Conservation (phyloP, 768 basidiomycete genomes). For the Hypholoma sublateritium region DNA sequence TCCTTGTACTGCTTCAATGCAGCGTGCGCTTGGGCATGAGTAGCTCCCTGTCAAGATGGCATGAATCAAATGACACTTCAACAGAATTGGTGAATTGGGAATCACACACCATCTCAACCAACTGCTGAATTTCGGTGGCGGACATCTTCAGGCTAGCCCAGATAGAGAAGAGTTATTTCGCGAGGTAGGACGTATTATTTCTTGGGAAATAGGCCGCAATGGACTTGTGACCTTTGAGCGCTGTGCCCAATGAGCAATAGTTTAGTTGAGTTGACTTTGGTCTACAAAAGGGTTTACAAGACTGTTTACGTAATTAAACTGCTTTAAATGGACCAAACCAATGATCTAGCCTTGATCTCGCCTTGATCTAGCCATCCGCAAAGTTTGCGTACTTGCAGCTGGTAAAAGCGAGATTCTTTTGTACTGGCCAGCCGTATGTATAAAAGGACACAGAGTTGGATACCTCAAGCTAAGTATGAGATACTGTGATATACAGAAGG, state of each 20-base stretch:
- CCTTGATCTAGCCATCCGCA: too few species aligned
- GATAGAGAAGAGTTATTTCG: background rate
- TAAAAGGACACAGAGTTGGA: background rate
- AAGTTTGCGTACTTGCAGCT: background rate
- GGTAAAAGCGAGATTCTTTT: background rate
- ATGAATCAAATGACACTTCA: background rate
- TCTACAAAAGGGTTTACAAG: background rate
- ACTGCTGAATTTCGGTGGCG: slow-evolving; percentile 44
- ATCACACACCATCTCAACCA: slow-evolving; percentile 47
- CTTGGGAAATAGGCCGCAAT: background rate
- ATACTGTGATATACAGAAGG: background rate
- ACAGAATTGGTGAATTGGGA: background rate
- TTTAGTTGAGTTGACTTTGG: background rate
- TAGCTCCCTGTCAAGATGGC: slow-evolving; percentile 65
- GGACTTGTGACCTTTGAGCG: background rate
- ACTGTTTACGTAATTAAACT: background rate
- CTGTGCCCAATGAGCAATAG: background rate
- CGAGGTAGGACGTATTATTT: background rate
- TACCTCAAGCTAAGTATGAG: background rate
- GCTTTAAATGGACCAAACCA: background rate
- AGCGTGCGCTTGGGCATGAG: slow-evolving; percentile 74
- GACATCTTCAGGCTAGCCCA: slow-evolving; percentile 35
- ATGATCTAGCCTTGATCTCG: too few species aligned
- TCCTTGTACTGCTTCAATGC: slow-evolving; percentile 82
- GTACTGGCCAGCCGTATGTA: background rate